Evolutionary conservation across 176 grass and related monocot genomes (phyloP), one percentile per base, ranked within the genome.

Genomic region (Oryza coarctata): DNA sequence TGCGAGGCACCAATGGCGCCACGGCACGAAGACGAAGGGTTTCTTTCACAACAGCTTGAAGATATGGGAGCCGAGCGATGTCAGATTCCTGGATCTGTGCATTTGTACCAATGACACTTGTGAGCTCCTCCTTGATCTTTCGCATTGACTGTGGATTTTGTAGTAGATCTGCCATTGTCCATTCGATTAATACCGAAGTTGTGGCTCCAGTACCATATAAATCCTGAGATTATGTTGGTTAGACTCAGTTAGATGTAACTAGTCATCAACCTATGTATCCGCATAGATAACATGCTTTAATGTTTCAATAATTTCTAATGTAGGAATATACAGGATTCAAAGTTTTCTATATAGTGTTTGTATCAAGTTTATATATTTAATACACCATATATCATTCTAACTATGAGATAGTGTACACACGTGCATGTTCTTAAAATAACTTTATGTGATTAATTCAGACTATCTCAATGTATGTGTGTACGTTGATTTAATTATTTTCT

Each of bases 1-100:
- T 73, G 0, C 34, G 43, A 28, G 73, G 74, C 29, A 39, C 30
- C 26, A 89, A 39, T 18, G 87, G 69, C 30, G 44, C 68, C 0
- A 44, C 60, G 7, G 76, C 32, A n/a, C 74, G 87, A 33, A 89
- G 63, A 12, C 87, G 82, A 8, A 89, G 27, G 14, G 75, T 80
- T 75, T 84, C 81, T 62, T 89, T 89, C 12, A 89, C 33, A 4
- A 80, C 60, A 0, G 87, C 81, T 75, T 80, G 87, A 9, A 89
- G 81, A 15, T 79, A 89, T 9, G 69, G 87, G 45, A 89, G 82
- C 12, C 9, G 52, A 7, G 22, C 7, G 30, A 89, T 75, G 40
- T 89, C 31, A 0, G 76, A 85, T 10, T 81, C 87, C 34, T 89
- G 68, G 20, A 89, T 67, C 5, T 80, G 68, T 68, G 33, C 33